Base-by-base conservation (phyloP, 768 basidiomycete species). In the Mycena chlorophos region DNA sequence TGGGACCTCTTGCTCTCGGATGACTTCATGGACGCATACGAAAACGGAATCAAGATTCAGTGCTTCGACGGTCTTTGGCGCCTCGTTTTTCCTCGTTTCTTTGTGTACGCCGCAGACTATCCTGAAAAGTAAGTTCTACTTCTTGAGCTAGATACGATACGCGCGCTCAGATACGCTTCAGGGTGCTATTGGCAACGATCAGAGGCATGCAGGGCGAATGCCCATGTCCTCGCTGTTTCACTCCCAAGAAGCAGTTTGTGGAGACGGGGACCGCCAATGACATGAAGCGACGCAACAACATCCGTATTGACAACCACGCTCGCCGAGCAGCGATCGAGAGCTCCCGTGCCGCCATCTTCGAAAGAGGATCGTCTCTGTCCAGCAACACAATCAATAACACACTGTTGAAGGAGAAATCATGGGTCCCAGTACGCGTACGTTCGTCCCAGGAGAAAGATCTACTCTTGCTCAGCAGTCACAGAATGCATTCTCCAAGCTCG, bases 401-500 rank as follows among this genome's bases (percentile, higher is more conserved):
- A 37, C 34, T 37, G 4, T n/a, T 59, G 3, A 48, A 55, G n/a
- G 22, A 3, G 2, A 1, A 17, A 3, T 59, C 54, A 0, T 55
- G 45, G 58, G 54, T 55, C 5, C 58, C 42, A 0, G 49, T 34
- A 1, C n/a, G 42, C 39, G 40, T 49, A 29, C 14, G 25, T 25
- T 14, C 56, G 49, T 46, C 29, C 31, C 23, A 37, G 34, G 10
- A 10, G 12, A 10, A n/a, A n/a, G 12, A 10, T n/a, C 14, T 20
- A 20, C 5, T 42, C 10, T 40, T 58, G 14, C 55, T 34, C 20
- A 23, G 19, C 17, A 16, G 20, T 3, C 5, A 29, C 54, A 75
- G 74, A 74, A 69, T 64, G 68, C 72, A 0, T 73, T 75, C 52
- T 67, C 68, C 0, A 28, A 51, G 10, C 56, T 54, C 65, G 19